A percentile compares a stretch with the other conserved stretches of the same genome.
phyloP scores from a whole-genome alignment of 2,329 filamentous ascomycete genomes.

The Cladosporium oxysporum region DNA sequence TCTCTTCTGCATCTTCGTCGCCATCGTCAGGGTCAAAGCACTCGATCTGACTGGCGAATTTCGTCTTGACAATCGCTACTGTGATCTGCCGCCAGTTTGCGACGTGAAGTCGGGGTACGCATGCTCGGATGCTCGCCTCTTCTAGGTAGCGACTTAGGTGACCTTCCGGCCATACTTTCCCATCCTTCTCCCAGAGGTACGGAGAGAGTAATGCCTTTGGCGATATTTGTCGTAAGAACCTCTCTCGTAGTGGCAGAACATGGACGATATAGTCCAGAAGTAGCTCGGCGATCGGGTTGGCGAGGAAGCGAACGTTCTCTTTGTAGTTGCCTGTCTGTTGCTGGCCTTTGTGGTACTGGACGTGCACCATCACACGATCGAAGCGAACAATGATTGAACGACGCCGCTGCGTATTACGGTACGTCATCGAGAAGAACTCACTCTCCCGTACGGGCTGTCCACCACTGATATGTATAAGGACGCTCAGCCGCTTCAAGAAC shows the following conservation, averaged over 20 bases:
- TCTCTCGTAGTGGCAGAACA: slow-evolving; percentile 21
- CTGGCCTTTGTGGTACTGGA: slow-evolving; percentile 22
- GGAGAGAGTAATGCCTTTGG: slow-evolving; percentile 20
- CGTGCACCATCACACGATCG: slow-evolving; percentile 22
- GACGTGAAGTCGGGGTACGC: slow-evolving; percentile 18
- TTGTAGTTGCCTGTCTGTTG: slow-evolving; percentile 21
- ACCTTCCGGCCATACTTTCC: slow-evolving; percentile 19
- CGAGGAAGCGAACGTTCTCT: slow-evolving; percentile 24
- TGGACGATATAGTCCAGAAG: slow-evolving; percentile 24
- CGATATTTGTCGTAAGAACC: slow-evolving; percentile 19
- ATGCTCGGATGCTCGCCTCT: slow-evolving; percentile 16
- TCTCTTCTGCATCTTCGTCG: slow-evolving; percentile 17
- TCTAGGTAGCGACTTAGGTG: slow-evolving; percentile 20
- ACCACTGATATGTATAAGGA: too few relatives aligned
- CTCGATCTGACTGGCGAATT: slow-evolving; percentile 21
- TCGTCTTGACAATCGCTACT: slow-evolving; percentile 24
- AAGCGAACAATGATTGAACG: slow-evolving; percentile 13
- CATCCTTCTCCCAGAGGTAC: slow-evolving; percentile 23
- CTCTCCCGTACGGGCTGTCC: slow-evolving; percentile 21
- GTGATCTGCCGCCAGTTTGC: slow-evolving; percentile 23
- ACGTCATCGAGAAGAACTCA: slow-evolving; percentile 21
- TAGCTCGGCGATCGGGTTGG: slow-evolving; percentile 20
- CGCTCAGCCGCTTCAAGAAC: slow-evolving; percentile 19
- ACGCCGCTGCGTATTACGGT: slow-evolving; percentile 18
- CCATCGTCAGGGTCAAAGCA: slow-evolving; percentile 13